Conservation (phyloP, 2,329 filamentous ascomycete species). For the Colletotrichum tropicale region DNA sequence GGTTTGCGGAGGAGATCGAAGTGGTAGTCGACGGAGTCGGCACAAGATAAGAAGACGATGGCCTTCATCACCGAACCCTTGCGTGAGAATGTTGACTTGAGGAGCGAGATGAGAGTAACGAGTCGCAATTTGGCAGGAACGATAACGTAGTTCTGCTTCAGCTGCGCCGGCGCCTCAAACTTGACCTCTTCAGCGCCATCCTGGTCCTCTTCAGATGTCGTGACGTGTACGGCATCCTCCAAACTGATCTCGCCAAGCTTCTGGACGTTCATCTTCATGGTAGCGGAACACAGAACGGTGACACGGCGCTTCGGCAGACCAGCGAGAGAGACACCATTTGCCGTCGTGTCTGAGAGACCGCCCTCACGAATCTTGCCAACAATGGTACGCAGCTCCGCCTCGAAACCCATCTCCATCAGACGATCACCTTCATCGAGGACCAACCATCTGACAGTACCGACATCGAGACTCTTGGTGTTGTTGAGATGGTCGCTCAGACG, state of each 20-base stretch:
- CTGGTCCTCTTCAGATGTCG: slow-evolving; percentile 62
- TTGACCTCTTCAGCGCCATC: slow-evolving; percentile 54
- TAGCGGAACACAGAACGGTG: slow-evolving; percentile 93
- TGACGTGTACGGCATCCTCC: slow-evolving; percentile 88
- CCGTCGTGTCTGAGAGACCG: slow-evolving; percentile 61
- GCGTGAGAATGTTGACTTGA: slow-evolving; percentile 87
- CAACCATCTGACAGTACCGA: slow-evolving; percentile 90
- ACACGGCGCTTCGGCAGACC: slow-evolving; percentile 77
- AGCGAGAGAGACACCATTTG: slow-evolving; percentile 61
- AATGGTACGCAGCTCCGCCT: slow-evolving; percentile 89
- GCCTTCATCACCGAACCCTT: slow-evolving; percentile 95
- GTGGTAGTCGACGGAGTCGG: slow-evolving; percentile 96
- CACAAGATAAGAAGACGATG: slow-evolving; percentile 95
- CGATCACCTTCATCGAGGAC: slow-evolving; percentile 95
- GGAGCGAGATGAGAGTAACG: slow-evolving; percentile 81
- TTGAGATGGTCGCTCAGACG: slow-evolving; percentile 90
- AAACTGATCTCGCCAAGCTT: slow-evolving; percentile 92
- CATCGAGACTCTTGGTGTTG: slow-evolving; percentile 86
- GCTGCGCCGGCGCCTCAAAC: slow-evolving; percentile 86
- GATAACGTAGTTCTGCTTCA: slow-evolving; percentile 90
- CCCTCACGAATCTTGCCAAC: slow-evolving; percentile 78
- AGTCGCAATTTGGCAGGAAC: slow-evolving; percentile 89
- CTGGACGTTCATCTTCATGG: slow-evolving; percentile 97
- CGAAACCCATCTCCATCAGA: slow-evolving; percentile 98
- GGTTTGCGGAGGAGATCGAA: slow-evolving; percentile 76